Evolutionary conservation across 225 moss, liverwort and hornwort species (phyloP), one percentile per base, ranked within the genome.

Genomic region (Pseudoscleropodium purum): DNA sequence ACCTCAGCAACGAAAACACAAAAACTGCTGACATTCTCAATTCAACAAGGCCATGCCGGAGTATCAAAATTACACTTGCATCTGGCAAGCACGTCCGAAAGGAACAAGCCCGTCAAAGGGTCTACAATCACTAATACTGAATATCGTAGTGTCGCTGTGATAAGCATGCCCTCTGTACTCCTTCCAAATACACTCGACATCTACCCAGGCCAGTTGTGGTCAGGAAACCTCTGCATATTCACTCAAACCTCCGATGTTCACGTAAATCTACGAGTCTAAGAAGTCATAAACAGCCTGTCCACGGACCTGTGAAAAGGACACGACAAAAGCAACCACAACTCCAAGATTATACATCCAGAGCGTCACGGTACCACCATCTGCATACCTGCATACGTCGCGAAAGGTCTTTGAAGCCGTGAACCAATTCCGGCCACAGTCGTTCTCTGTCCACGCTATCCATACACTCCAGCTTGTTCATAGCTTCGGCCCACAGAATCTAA

Each of bases 401-500:
- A 69, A 99, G 93, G 88, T 99, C 99, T 90, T 95, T 97, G 91
- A 99, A 99, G 74, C 99, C 97, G 80, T 93, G 93, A 18, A 99
- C 95, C 74, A 96, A 90, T 92, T 99, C 99, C 75, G 99, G 97
- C 99, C 97, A 97, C 57, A 99, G 90, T 88, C 94, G 95, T 89
- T 97, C 97, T 91, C 99, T 94, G 85, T 99, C 99, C 92, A 91
- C 83, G 85, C 93, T 94, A 83, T 97, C 99, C 97, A 99, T 95
- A 45, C 96, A 95, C 81, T 97, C 97, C 93, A 99, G 88, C 75
- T 97, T 96, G 94, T 96, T 99, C 93, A 97, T 95, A 36, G 97
- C 95, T 87, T 97, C 97, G 81, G 95, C 96, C 99, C 97, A 99
- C 92, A 97, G 86, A 92, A 99, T 97, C 97, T 98, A 89, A 90